phyloP scores from a whole-genome alignment of 176 grass and related monocot genomes.

The Oropetium thomaeum region DNA sequence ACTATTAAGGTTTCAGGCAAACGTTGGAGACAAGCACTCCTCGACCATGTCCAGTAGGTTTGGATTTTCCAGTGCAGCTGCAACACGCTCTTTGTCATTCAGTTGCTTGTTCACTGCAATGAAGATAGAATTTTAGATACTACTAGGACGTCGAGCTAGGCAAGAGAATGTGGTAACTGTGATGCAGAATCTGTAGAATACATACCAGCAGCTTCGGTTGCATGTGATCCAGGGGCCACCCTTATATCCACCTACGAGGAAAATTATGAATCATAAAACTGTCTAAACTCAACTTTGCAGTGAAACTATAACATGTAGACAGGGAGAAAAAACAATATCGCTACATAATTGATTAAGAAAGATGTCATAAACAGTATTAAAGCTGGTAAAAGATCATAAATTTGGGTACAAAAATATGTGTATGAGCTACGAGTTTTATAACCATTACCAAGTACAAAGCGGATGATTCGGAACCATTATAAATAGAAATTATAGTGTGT shows the following conservation, averaged over 20 bases:
- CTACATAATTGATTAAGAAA: neutral
- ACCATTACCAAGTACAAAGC: neutral
- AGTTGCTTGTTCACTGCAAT: constrained; percentile 93
- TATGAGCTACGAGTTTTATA: neutral
- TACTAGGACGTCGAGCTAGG: constrained; percentile 1
- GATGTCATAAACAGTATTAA: no score
- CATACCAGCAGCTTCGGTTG: constrained; percentile 83
- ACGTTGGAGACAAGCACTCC: constrained; percentile 72
- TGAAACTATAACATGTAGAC: neutral
- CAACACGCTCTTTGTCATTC: constrained; percentile 94
- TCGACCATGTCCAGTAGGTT: constrained; percentile 75
- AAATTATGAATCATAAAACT: constrained; percentile 11
- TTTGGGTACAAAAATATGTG: neutral
- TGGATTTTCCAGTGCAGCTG: constrained; percentile 81
- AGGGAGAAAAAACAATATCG: neutral
- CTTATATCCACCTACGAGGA: constrained; percentile 85
- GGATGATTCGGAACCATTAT: neutral
- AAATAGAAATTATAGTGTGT: neutral
- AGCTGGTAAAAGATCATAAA: neutral
- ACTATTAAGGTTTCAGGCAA: constrained; percentile 53
- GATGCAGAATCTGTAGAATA: neutral
- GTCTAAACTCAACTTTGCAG: neutral
- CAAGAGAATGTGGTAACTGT: neutral
- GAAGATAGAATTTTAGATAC: neutral
- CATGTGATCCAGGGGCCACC: constrained; percentile 83